Evolutionary conservation across 345 rosid genomes (phyloP), one percentile per base, ranked within the genome.

Genomic region (Linum lewisii): DNA sequence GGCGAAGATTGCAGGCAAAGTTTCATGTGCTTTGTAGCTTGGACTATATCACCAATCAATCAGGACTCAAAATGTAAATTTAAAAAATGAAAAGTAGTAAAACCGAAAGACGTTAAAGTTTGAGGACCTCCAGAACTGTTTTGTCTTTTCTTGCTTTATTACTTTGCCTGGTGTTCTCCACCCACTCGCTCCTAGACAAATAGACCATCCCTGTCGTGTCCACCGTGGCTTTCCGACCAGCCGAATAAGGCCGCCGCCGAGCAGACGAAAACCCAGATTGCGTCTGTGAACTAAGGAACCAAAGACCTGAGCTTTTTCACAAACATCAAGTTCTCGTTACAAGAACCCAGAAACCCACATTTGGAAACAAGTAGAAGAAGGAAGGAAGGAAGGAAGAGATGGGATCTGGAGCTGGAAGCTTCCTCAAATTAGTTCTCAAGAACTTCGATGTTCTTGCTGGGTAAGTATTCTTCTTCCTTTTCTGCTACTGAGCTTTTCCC

Each of bases 381-480:
- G 13, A 13, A 56, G 52, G 57, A 64, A 47, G 59, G 59, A 58
- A 18, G 52, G 36, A 59, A 16, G 25, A 54, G 20, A 82, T 86
- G 97, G 95, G 86, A 78, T 82, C 91, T 72, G 88, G 87, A 26
- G 72, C 77, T 55, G 84, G 83, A 70, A 78, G 65, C 72, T 82
- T 89, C 66, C 34, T 89, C 56, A 86, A 84, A 67, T 84, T 89
- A 65, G 58, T 86, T 61, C 73, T 89, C 36, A 72, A 78, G 63
- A 89, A 86, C 83, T 82, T 86, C 36, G 97, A 89, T 72, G 86
- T 89, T 78, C 87, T 89, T 79, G 91, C 96, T 78, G 91, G 96
- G 96, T n/a, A n/a, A n/a, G n/a, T 88, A 71, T 34, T 69, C 47
- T 24, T 19, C 47, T 45, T 32, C 53, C 62, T 32, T 52, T 21